Base-by-base conservation (phyloP, 2,329 filamentous ascomycete species). In the Colletotrichum tropicicola region DNA sequence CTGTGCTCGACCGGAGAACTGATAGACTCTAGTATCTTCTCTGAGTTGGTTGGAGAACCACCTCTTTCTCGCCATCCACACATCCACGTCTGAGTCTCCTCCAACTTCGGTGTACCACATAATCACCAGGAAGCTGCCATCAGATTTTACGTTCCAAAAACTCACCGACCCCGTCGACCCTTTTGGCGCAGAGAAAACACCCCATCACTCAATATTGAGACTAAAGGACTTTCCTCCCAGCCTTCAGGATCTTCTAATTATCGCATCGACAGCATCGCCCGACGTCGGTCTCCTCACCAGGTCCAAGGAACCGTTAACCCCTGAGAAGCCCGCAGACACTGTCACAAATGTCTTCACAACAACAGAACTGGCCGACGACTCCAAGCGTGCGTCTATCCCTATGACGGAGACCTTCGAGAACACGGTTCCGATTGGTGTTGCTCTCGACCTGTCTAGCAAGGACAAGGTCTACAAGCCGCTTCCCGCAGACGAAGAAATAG, bases 1-100 rank as follows among this genome's bases (percentile, higher is more conserved):
- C 57, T 45, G 10, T 13, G 23, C n/a, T 57, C 68, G 71, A n/a
- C 21, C n/a, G 17, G 12, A 19, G 15, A 39, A 65, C 73, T 78
- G 68, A 80, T 67, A 17, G 21, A 60, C 35, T 21, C 52, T 70
- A 91, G 92, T 97, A 3, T 92, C 93, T 4, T 91, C 91, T 15
- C 84, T 99, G 41, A 85, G 86, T 37, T 99, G 97, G 96, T 85
- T 98, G 19, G 92, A 96, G 73, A 97, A 96, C 70, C 82, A 97
- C 70, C 81, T 95, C 2, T 97, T 98, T 74, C 83, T 98, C 45
- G 85, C 91, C 59, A 87, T 96, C 21, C 91, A 98, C 77, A 93
- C 92, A n/a, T 81, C 85, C 28, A 85, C 85, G 66, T 83, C 84
- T 59, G 85, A 86, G 39, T 82, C 84, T 25, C 82, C 83, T 8